phyloP scores from a whole-genome alignment of 352 stramenopile genomes.

The Pythium brachiatum region DNA sequence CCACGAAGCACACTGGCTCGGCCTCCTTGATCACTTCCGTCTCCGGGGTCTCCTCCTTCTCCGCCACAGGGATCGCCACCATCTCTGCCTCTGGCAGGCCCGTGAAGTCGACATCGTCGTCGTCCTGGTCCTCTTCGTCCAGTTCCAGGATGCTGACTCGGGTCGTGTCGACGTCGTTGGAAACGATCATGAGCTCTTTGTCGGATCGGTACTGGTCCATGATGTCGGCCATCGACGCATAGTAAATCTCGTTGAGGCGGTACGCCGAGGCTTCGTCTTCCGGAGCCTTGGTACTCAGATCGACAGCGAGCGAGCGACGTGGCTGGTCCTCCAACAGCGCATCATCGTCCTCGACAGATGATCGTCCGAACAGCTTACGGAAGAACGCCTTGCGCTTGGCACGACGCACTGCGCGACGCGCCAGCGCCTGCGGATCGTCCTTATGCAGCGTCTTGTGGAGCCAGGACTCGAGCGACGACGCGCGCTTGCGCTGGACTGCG shows the following conservation, averaged over 20 bases:
- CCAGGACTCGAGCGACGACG: conserved; percentile 20
- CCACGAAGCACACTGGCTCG: conserved; percentile 6
- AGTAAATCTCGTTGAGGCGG: conserved; percentile 18
- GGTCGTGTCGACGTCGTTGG: conserved; percentile 2
- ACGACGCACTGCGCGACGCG: conserved; percentile 11
- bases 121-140: conserved; percentile 11
- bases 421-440: conserved; percentile 9
- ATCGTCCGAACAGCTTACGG: conserved; percentile 18
- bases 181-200: conserved; percentile 9
- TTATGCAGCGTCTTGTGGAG: conserved; percentile 15
- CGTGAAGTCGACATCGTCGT: conserved; percentile 1
- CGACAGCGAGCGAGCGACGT: not conserved
- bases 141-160: conserved; percentile 23
- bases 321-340: not conserved
- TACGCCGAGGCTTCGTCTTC: conserved; percentile 7
- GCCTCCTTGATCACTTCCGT: not conserved
- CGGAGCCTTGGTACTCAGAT: not conserved
- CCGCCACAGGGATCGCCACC: conserved; percentile 1
- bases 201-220: conserved; percentile 22
- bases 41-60: not conserved
- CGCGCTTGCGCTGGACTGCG: conserved; percentile 8
- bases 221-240: conserved; percentile 18
- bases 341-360: not conserved
- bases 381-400: conserved; percentile 23
- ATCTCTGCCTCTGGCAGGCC: conserved; percentile 15